Evolutionary conservation across 2,329 filamentous ascomycete genomes (phyloP).

Genomic region (Fragosphaeria purpurea): DNA sequence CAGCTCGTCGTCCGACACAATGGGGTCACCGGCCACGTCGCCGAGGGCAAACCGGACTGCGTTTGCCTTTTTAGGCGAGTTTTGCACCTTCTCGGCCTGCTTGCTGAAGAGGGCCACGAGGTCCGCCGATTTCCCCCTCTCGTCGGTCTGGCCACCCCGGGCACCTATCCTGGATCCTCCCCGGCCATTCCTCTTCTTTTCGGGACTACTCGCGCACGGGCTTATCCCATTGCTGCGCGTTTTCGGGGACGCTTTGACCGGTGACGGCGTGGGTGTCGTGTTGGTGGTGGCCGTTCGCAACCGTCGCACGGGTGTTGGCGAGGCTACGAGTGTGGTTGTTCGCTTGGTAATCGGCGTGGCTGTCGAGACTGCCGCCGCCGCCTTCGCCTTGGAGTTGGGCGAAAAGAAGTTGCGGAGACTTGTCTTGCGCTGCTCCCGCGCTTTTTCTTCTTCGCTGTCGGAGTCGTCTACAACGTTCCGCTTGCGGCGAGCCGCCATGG

Average conservation of each 20-base stretch:
- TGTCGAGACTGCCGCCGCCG: constrained; percentile 19
- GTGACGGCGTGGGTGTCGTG: constrained; percentile 4
- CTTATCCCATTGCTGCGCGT: constrained; percentile 20
- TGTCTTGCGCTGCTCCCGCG: constrained; percentile 25
- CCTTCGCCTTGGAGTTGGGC: constrained; percentile 28
- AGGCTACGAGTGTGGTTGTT: constrained; percentile 23
- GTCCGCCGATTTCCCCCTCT: constrained; percentile 45
- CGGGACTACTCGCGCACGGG: constrained; percentile 38
- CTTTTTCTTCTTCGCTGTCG: constrained; percentile 38
- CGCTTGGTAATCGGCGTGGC: constrained; percentile 11
- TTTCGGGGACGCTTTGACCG: constrained; percentile 10
- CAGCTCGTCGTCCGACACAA: constrained; percentile 11
- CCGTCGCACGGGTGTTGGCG: constrained; percentile 33
- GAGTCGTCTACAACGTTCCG: constrained; percentile 44
- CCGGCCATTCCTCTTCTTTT: constrained; percentile 22
- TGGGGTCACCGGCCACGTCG: background rate
- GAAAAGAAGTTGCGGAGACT: constrained; percentile 46
- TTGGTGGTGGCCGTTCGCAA: constrained; percentile 18
- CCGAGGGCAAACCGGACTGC: background rate
- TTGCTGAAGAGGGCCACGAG: constrained; percentile 51
- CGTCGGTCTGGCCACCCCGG: constrained; percentile 26
- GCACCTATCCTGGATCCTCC: background rate
- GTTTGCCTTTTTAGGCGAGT: constrained; percentile 17
- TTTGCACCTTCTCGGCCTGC: constrained; percentile 42
- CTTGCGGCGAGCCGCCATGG: constrained; percentile 50